Base-by-base conservation (phyloP, 164 flowering plant genomes). In the Aristolochia contorta region DNA sequence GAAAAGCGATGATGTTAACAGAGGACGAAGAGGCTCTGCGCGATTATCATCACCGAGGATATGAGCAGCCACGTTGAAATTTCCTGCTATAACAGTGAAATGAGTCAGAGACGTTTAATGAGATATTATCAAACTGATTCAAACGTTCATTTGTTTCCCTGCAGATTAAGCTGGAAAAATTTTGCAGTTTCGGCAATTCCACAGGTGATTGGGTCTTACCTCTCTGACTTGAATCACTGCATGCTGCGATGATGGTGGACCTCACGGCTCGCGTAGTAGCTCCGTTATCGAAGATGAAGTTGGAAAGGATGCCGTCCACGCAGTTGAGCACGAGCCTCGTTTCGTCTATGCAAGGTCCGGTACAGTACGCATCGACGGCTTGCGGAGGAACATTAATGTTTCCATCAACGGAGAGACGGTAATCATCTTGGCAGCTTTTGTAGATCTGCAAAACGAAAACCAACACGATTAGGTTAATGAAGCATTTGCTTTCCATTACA, bases 311-410 rank as follows among this genome's bases (percentile, higher is more conserved):
- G 43, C 72, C 62, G 0, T 75, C 77, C 15, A 92, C 57, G 75
- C 98, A 92, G 69, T 73, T 64, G 24, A 92, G 87, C 46, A 85
- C 88, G 3, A 80, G 75, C 56, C 82, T 56, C n/a, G 95, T 89
- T 74, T 89, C 98, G 0, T 37, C 30, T 21, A 83, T 63, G 76
- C 98, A 92, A 16, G 98, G 87, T 8, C 98, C 96, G 0, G 57
- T 37, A 72, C 98, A 89, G 76, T 67, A 92, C 27, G 71, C 57
- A 41, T 89, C 85, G 0, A 86, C 74, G 27, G 72, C 63, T 9
- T 77, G 84, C 2, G 27, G 65, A 43, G 91, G 80, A 21, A 92
- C 85, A 23, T 86, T 55, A 30, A 92, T 63, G 54, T 79, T 61
- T 20, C 98, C 96, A 7, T 65, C 74, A 60, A 61, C 74, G 0